Percentiles rank a stretch among this genome's conserved stretches.
Evolutionary conservation across 345 rosid species (phyloP).

Genomic region (Atalantia buxifolia): DNA sequence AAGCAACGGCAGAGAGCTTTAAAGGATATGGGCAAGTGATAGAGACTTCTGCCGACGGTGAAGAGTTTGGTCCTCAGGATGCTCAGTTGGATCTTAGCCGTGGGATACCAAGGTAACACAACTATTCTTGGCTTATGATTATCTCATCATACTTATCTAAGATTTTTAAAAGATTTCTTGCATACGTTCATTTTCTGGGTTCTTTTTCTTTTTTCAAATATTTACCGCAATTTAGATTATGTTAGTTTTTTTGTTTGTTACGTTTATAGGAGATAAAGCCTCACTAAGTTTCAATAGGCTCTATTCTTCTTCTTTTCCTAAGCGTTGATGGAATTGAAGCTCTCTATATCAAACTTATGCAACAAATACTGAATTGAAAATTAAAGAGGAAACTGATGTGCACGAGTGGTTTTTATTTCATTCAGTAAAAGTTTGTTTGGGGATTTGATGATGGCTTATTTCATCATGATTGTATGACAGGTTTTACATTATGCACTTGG

Average conservation of each 20-base stretch:
- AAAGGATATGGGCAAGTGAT: constrained; percentile 69
- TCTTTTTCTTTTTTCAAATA: too few species aligned
- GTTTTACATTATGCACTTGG: constrained; percentile 58
- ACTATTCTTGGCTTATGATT: not conserved
- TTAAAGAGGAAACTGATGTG: not conserved
- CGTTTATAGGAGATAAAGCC: not conserved
- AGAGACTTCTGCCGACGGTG: constrained; percentile 54
- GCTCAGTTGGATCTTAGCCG: constrained; percentile 69
- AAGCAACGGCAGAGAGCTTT: constrained; percentile 73
- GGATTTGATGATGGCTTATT: not conserved
- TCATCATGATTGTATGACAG: constrained; percentile 21
- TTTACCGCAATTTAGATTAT: not conserved
- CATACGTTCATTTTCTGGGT: too few species aligned
- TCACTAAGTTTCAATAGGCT: not conserved
- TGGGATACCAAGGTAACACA: constrained; percentile 62
- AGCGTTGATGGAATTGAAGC: not conserved
- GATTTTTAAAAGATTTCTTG: too few species aligned
- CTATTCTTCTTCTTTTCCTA: not conserved
- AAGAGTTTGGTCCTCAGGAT: constrained; percentile 63
- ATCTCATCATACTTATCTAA: too few species aligned
- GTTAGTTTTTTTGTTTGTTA: not conserved
- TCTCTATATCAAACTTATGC: not conserved
- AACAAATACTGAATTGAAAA: not conserved
- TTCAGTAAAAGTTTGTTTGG: not conserved
- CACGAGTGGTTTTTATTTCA: not conserved